phyloP scores from a whole-genome alignment of 2,329 filamentous ascomycete species.

The Daldinia eschscholtzii region DNA sequence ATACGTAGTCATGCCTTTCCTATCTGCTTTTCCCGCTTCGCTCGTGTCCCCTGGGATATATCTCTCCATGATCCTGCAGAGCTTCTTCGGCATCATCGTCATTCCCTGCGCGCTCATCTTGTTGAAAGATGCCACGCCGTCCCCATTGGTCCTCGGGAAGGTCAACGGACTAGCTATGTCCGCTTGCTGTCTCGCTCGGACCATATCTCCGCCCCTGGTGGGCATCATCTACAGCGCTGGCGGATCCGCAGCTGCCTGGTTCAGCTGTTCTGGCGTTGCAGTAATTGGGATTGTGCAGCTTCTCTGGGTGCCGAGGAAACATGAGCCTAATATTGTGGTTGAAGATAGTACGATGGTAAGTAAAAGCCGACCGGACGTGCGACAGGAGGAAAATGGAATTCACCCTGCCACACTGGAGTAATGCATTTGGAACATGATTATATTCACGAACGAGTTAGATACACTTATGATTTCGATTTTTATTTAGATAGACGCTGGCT shows the following conservation, averaged over 20 bases:
- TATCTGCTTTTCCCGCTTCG: constrained; percentile 68
- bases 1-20: constrained; percentile 77
- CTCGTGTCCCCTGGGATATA: constrained; percentile 73
- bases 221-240: constrained; percentile 76
- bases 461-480: background rate
- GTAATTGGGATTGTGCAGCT: constrained; percentile 51
- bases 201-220: constrained; percentile 75
- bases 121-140: constrained; percentile 77
- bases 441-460: background rate
- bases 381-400: constrained; percentile 12
- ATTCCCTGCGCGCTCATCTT: constrained; percentile 78
- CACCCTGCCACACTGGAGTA: constrained; percentile 1
- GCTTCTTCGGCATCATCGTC: constrained; percentile 75
- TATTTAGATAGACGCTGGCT: background rate
- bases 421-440: background rate
- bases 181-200: constrained; percentile 78
- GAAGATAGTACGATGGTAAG: constrained; percentile 27
- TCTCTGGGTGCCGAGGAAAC: constrained; percentile 51
- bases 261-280: constrained; percentile 54
- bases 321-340: constrained; percentile 42
- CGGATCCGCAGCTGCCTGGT: constrained; percentile 59
- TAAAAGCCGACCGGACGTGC: constrained; percentile 27
- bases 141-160: constrained; percentile 71
- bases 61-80: constrained; percentile 73
- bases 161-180: constrained; percentile 81